Base-by-base conservation (phyloP, 148 eudicot genomes). In the Amaranthus cruentus region DNA sequence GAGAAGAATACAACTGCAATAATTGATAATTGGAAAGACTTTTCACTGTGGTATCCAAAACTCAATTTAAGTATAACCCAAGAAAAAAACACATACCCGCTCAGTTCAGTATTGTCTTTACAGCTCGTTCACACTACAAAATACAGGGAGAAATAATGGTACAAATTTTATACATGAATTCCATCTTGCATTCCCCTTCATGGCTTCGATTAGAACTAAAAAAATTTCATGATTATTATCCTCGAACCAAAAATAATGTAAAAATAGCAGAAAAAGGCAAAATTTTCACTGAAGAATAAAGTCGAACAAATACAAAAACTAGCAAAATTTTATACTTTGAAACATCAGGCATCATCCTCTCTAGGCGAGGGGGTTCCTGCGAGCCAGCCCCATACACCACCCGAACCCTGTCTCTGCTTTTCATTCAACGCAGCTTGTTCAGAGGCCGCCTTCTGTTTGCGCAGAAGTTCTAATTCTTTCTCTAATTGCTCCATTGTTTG, bases 321-420 rank as follows among this genome's bases (percentile, higher is more conserved):
- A 75, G 67, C 9, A 38, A 56, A 48, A 66, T 47, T 56, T 28
- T 4, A 62, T 58, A 66, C 38, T 44, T 42, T 7, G 14, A 75
- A 3, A 52, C 70, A 15, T 86, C 74, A 86, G 50, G 80, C 86
- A 44, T 84, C 91, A 55, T 87, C 88, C 9, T 79, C 73, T 46
- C 74, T 76, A 51, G 83, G 81, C 12, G 88, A 68, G 44, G 96
- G 92, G 57, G 85, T 55, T 43, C 90, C 91, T n/a, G 97, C 99
- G 68, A 96, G 91, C 97, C 97, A 92, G 14, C 99, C 91, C 97
- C 97, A 96, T 18, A 92, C 84, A 6, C 97, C 96, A 8, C 97
- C 92, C 21, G 97, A 96, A 68, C 90, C 47, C 81, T 90, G 97
- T 78, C 83, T 88, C 72, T 89, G 90, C 74, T 85, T 96, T 44